Evolutionary conservation across 768 basidiomycete genomes (phyloP).

Genomic region (Dictyophora rubrovolvata): DNA sequence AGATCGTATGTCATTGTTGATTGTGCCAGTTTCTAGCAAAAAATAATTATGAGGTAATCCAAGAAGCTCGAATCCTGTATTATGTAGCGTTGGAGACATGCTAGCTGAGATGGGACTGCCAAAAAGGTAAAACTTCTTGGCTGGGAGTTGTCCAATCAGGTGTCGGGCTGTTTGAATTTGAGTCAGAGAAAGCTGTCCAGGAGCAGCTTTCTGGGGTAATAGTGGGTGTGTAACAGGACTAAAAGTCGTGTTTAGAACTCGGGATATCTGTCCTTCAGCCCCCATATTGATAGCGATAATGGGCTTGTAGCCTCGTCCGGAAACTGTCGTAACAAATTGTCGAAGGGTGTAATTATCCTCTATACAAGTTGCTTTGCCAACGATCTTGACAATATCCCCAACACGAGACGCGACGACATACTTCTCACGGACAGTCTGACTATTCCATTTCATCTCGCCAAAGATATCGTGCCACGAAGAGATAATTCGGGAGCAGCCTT

Average conservation of each 20-base stretch:
- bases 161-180: constrained; percentile 78
- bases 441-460: constrained; percentile 75
- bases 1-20: constrained; percentile 55
- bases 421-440: constrained; percentile 53
- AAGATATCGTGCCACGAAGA: constrained; percentile 96
- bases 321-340: constrained; percentile 49
- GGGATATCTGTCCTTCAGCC: constrained; percentile 75
- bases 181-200: constrained; percentile 84
- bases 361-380: constrained; percentile 68
- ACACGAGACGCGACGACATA: constrained; percentile 52
- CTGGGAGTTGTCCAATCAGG: constrained; percentile 69
- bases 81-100: constrained; percentile 89
- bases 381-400: constrained; percentile 89
- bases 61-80: constrained; percentile 70
- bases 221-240: constrained; percentile 86
- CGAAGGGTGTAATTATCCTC: constrained; percentile 75
- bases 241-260: constrained; percentile 76
- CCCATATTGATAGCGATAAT: constrained; percentile 96
- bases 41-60: constrained; percentile 79
- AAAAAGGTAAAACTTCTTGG: constrained; percentile 73
- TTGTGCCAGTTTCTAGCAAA: constrained; percentile 60
- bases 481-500: constrained; percentile 70
- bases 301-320: constrained; percentile 51
- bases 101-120: constrained; percentile 84
- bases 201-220: constrained; percentile 80